phyloP scores from a whole-genome alignment of 1,284 basidiomycete species.

The Phaffia rhodozyma region DNA sequence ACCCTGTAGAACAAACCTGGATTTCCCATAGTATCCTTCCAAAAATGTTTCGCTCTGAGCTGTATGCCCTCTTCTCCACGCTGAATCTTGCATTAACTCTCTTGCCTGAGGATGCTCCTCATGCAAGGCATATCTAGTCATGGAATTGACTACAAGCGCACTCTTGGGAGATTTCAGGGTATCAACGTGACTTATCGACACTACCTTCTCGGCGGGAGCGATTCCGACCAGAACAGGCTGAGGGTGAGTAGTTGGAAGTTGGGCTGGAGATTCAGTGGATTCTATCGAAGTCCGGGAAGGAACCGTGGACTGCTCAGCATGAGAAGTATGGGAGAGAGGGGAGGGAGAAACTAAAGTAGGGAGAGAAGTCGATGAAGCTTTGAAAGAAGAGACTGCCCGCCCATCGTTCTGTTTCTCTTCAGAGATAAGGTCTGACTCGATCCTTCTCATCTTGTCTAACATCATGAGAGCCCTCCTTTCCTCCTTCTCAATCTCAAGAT shows the following conservation, averaged over 20 bases:
- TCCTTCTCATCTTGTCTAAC: too few species aligned
- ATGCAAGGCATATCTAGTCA: conserved; percentile 21
- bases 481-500: too few species aligned
- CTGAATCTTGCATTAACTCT: conserved; percentile 61
- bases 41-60: conserved; percentile 72
- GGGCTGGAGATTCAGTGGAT: too few species aligned
- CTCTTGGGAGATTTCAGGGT: conserved; percentile 38
- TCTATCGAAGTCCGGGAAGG: too few species aligned
- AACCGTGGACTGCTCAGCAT: too few species aligned
- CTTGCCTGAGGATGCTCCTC: conserved; percentile 57
- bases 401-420: background rate
- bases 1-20: conserved; percentile 38
- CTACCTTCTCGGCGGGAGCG: too few species aligned
- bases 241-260: too few species aligned
- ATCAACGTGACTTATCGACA: conserved; percentile 27
- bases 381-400: background rate
- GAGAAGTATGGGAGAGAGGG: background rate
- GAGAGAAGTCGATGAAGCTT: background rate
- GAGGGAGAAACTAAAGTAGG: background rate
- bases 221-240: too few species aligned
- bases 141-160: background rate
- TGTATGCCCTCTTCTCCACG: conserved; percentile 78
- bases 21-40: conserved; percentile 80
- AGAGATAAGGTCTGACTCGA: background rate
- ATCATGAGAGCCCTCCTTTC: too few species aligned